Evolutionary conservation across 2,329 filamentous ascomycete genomes (phyloP), one percentile per base, ranked within the genome.

Genomic region (Blastomyces parvus): DNA sequence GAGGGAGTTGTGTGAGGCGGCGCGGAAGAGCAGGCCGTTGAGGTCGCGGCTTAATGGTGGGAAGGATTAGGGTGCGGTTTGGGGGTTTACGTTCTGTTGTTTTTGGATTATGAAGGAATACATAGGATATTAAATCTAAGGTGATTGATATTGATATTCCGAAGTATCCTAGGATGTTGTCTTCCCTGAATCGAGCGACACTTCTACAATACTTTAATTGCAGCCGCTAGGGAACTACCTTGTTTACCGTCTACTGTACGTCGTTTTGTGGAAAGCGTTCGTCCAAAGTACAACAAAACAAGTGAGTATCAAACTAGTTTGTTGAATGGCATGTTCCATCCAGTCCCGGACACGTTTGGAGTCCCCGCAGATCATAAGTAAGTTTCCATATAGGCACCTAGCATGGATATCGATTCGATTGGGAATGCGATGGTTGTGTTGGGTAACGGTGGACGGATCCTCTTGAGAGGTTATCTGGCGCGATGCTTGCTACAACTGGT

Each of bases 1-100:
- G 5, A 83, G 83, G 72, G 78, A 82, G 74, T 77, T 96, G 69
- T 97, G 92, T 77, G 84, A 85, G 69, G 76, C 80, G 68, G 92
- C 91, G 52, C 80, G 84, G 72, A 85, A 88, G 74, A 82, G 83
- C 69, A 78, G 86, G 68, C 88, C 87, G n/a, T 81, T 79, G 65
- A 74, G 78, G 69, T 63, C 60, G 67, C 74, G 73, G 68, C 70
- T 73, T 63, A 71, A 76, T 65, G 60, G 4, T 42, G 61, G 55
- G 62, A 40, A 72, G 72, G 38, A n/a, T n/a, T 22, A 9, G 57
- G 33, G 46, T 2, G 14, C 9, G 40, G 22, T 9, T 11, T n/a
- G 14, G 11, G 19, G 3, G 40, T 11, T 19, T 53, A 36, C 33
- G 11, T 36, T 9, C 22, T 52, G 2, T 8, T 56, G 17, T 30